Percentiles rank a stretch among this genome's conserved stretches.
phyloP scores from a whole-genome alignment of 2,329 filamentous ascomycete genomes.

The Meredithiella fracta region DNA sequence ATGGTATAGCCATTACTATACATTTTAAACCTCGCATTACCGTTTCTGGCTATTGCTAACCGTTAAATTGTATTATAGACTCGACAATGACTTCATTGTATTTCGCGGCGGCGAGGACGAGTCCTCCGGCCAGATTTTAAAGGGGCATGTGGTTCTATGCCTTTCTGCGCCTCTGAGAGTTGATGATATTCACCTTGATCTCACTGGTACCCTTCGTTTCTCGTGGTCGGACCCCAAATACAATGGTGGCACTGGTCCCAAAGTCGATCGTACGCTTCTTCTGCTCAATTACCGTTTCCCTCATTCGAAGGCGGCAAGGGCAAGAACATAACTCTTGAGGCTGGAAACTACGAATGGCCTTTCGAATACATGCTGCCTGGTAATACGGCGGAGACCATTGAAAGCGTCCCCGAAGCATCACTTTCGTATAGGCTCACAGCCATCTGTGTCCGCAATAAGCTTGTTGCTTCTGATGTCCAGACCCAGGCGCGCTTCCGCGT shows the following conservation, averaged over 20 bases:
- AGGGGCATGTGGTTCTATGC: constrained; percentile 58
- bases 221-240: constrained; percentile 11
- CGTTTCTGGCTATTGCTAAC: background rate
- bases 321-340: constrained; percentile 42
- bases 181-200: constrained; percentile 55
- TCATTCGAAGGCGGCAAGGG: constrained; percentile 44
- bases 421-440: constrained; percentile 86
- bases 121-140: constrained; percentile 57
- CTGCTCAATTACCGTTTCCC: constrained; percentile 56
- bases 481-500: constrained; percentile 64
- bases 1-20: background rate
- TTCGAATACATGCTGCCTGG: constrained; percentile 62
- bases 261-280: constrained; percentile 38
- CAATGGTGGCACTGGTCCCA: constrained; percentile 23
- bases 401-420: constrained; percentile 72
- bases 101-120: constrained; percentile 62
- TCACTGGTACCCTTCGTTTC: constrained; percentile 53
- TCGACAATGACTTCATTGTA: constrained; percentile 65
- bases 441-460: constrained; percentile 70
- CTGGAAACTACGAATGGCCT: constrained; percentile 71
- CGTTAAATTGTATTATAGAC: constrained; percentile 27
- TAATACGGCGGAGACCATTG: constrained; percentile 67
- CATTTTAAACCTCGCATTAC: background rate
- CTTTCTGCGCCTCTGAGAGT: constrained; percentile 51
- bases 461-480: constrained; percentile 63